Base-by-base conservation (phyloP, 2,329 filamentous ascomycete species). In the Nothophaeocryptopus gaeumannii region DNA sequence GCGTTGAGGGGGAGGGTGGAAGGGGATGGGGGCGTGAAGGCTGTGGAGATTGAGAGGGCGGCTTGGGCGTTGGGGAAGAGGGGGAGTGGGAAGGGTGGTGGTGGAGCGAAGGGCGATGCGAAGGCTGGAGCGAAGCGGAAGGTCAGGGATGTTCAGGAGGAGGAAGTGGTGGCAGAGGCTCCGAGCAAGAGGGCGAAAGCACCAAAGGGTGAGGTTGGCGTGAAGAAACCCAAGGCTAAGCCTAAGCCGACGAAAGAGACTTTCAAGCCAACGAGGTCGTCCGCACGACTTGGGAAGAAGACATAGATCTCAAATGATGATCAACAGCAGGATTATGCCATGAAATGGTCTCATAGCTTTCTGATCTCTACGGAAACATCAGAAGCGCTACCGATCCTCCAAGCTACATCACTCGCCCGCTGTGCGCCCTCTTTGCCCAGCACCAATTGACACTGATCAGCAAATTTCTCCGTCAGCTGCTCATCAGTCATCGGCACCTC, bases 381-480 rank as follows among this genome's bases (percentile, higher is more conserved):
- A 26, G 20, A 26, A 26, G 20, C 20, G 7, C 20, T 7, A 26
- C 49, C 54, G 31, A 63, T 47, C 8, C 32, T 45, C 61, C 62
- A 63, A 13, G 58, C 61, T 38, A 40, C 15, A 8, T 59, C 55
- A 46, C 60, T 63, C 8, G 56, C 60, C n/a, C 46, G 11, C 30
- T 41, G 15, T 26, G 60, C 63, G 2, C 15, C 61, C 1, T 64
- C 56, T 3, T 63, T 45, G 0, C 74, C 75, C n/a, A 79, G 58
- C 14, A 76, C 68, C 2, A 64, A 58, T 5, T 61, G 54, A 31
- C 70, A 72, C 54, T 80, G 76, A 53, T 77, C 74, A 15, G 74
- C 50, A 44, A 80, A 80, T 59, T 80, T 81, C 41, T 66, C 69
- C 48, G 69, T 66, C 31, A 80, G 56, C 50, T 76, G 70, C 1